Base-by-base conservation (phyloP, 2,329 filamentous ascomycete genomes). In the Huntiella bhutanensis region DNA sequence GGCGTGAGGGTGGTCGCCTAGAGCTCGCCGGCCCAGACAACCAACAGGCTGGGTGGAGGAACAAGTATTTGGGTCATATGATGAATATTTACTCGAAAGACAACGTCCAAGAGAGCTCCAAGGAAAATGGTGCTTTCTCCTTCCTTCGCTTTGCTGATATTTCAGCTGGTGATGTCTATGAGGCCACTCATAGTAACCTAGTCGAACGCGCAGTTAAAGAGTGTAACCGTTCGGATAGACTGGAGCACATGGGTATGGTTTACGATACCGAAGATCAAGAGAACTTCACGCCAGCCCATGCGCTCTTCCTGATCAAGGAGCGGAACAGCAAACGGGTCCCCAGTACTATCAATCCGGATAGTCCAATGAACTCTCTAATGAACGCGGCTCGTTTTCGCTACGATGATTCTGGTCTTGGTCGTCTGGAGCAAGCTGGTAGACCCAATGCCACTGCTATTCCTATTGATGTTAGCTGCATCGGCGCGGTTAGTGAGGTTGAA, bases 1-100 rank as follows among this genome's bases (percentile, higher is more conserved):
- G 81, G 67, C 73, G 75, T n/a, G 75, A 85, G 32, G 79, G 73
- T 45, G 88, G 85, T 4, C 76, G 86, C 44, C 62, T 98, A 10
- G 66, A 82, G 57, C 69, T 84, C 57, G 66, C 85, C 8, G 79
- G 87, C 4, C 68, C 71, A 2, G 75, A 80, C 52, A 96, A 94
- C 55, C 58, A 65, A 3, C 72, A 66, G 51, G 85, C 83, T 41
- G 88, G 88, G 3, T 94, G 91, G 72, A 73, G 74, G 49, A 77
- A 73, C 54, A 83, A 80, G 58, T 85, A 81, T 53, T 62, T 96
- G 16, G 65, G 74, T 32, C 78, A 92, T 53, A 64, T 93, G 62
- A 79, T 96, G 77, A 95, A 92, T 57, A 78, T 98, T 45, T 98
- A 84, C 78, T 75, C 77, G 1, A 80, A 84, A 0, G 78, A 88